phyloP scores from a whole-genome alignment of 768 basidiomycete genomes.

The Tricholoma bakamatsutake region DNA sequence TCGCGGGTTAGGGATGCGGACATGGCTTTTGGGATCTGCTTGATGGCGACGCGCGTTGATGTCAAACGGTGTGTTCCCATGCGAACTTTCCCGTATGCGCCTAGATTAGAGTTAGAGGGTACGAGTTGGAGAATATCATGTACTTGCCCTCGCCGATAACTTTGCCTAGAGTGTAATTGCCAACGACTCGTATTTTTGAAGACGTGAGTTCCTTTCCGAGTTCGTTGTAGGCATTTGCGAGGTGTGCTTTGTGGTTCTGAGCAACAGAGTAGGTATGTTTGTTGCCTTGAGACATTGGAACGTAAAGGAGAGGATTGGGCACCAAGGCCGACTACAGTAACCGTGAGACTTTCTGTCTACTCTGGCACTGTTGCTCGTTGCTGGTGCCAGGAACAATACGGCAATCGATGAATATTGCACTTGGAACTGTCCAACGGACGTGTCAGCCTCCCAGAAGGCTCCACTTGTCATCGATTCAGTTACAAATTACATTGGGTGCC shows the following conservation, averaged over 20 bases:
- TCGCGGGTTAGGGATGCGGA: slow-evolving; percentile 91
- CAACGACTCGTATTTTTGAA: slow-evolving; percentile 83
- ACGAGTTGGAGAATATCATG: not conserved
- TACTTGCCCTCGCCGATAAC: slow-evolving; percentile 89
- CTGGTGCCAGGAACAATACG: no score
- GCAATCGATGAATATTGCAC: no score
- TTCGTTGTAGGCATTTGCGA: slow-evolving; percentile 95
- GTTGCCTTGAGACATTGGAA: slow-evolving; percentile 48
- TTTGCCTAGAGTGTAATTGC: slow-evolving; percentile 91
- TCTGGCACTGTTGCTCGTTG: no score
- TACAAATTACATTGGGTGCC: no score
- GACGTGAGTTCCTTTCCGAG: slow-evolving; percentile 94
- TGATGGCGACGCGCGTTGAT: slow-evolving; percentile 89
- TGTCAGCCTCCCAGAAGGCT: no score
- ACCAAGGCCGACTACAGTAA: slow-evolving; percentile 20
- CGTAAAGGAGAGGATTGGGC: slow-evolving; percentile 31
- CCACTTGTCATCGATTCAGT: no score
- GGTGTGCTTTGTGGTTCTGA: slow-evolving; percentile 81
- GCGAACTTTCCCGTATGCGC: slow-evolving; percentile 93
- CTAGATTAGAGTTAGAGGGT: slow-evolving; percentile 33
- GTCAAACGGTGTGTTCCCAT: slow-evolving; percentile 93
- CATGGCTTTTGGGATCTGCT: slow-evolving; percentile 94
- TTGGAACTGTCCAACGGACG: no score
- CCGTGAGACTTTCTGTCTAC: not conserved
- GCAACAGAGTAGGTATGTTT: slow-evolving; percentile 55